phyloP scores from a whole-genome alignment of 1,284 basidiomycete species.

The Apiotrichum domesticum region DNA sequence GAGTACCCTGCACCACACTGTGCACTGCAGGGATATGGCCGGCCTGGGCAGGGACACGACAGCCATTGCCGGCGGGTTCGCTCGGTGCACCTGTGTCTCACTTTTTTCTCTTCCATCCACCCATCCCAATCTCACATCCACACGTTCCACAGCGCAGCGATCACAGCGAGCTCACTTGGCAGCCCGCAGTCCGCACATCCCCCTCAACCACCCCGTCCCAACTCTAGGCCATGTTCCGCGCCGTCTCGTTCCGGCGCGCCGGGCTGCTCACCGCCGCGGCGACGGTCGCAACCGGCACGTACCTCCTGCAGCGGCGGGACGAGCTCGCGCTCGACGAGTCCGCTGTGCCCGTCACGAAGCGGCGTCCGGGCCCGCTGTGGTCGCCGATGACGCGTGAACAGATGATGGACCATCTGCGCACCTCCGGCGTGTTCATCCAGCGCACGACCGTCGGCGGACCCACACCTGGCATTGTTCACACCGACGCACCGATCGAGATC shows the following conservation, averaged over 20 bases:
- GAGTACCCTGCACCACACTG: too few relatives aligned
- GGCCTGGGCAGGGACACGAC: too few relatives aligned
- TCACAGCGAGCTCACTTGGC: too few relatives aligned
- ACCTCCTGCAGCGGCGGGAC: conserved; percentile 18
- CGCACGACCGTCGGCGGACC: conserved; percentile 33
- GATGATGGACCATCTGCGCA: conserved; percentile 48
- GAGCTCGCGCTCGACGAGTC: conserved; percentile 11
- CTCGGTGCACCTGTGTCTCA: too few relatives aligned
- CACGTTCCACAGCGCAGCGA: too few relatives aligned
- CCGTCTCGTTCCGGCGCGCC: conserved; percentile 20
- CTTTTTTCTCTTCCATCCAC: too few relatives aligned
- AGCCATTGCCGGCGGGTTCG: too few relatives aligned
- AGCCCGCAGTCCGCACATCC: too few relatives aligned
- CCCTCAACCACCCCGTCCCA: conserved; percentile 53
- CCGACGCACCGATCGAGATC: conserved; percentile 24
- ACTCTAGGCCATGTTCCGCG: conserved; percentile 26
- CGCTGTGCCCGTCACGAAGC: conserved; percentile 26
- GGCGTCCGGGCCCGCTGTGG: conserved; percentile 49
- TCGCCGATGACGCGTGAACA: conserved; percentile 48
- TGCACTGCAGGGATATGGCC: too few relatives aligned
- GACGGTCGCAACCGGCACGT: conserved; percentile 24
- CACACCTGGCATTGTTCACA: conserved; percentile 26
- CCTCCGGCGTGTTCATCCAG: conserved; percentile 40
- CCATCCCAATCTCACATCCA: too few relatives aligned
- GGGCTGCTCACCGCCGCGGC: conserved; percentile 22